These are phyloP conservation scores for Globisporangium paddicum DNA, from an alignment of 352 stramenopile genomes.

Conservation along the genomic window DNA sequence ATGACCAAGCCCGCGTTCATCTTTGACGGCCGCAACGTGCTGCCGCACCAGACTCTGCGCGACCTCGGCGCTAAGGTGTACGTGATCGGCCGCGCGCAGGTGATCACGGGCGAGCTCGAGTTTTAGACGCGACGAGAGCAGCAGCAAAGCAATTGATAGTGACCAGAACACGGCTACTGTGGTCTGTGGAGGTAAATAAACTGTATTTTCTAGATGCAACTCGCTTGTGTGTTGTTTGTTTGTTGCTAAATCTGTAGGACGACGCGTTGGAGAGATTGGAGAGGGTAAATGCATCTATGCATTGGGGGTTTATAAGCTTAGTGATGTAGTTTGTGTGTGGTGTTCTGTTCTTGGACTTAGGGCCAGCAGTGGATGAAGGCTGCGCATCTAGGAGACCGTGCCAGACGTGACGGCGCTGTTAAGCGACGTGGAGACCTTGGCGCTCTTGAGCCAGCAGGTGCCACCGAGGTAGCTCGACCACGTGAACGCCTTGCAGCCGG, in stretches of 20 bases:
- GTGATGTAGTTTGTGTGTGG: neutral
- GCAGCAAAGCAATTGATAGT: too few species aligned
- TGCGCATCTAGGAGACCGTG: neutral
- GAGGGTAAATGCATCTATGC: neutral
- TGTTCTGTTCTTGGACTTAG: neutral
- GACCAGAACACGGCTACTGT: neutral
- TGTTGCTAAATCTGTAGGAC: too few species aligned
- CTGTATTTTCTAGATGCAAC: neutral
- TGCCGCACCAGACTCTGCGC: slow-evolving; percentile 92
- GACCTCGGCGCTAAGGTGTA: slow-evolving; percentile 98
- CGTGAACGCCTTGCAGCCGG: slow-evolving; percentile 26
- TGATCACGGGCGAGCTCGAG: slow-evolving; percentile 58
- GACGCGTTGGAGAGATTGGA: too few species aligned
- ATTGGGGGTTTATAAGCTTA: neutral
- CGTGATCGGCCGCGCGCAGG: slow-evolving; percentile 90
- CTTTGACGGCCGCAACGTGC: slow-evolving; percentile 98
- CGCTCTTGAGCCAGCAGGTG: slow-evolving; percentile 57
- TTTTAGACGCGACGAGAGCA: slow-evolving; percentile 32
- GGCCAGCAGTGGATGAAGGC: neutral
- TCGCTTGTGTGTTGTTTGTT: neutral
- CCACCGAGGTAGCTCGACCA: slow-evolving; percentile 43
- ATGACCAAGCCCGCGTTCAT: slow-evolving; percentile 99
- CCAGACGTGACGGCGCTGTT: neutral
- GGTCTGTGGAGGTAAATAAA: neutral
- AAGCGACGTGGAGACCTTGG: slow-evolving; percentile 7